phyloP scores from a whole-genome alignment of 768 basidiomycete genomes.

The Scleroderma citrinum region DNA sequence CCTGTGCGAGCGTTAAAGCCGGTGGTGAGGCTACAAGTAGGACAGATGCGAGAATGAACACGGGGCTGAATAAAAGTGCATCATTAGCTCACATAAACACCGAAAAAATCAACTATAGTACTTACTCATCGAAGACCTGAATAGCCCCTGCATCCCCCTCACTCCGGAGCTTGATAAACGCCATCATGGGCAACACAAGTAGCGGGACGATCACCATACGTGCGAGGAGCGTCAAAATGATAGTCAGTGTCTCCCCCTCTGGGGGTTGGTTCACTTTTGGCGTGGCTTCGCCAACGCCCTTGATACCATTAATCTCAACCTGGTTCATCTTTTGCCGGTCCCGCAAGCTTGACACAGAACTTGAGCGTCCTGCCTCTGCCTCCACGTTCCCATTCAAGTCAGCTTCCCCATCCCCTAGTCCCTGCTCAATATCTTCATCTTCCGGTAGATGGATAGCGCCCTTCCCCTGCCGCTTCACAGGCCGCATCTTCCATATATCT shows the following conservation, averaged over 20 bases:
- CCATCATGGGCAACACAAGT: constrained; percentile 72
- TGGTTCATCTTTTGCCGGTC: background rate
- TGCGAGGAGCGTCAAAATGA: constrained; percentile 74
- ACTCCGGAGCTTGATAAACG: constrained; percentile 51
- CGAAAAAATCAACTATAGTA: constrained; percentile 17
- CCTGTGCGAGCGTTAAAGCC: constrained; percentile 64
- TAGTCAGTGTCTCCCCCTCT: constrained; percentile 75
- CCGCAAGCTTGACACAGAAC: background rate
- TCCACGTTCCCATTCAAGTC: background rate
- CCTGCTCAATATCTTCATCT: constrained; percentile 4
- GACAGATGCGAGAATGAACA: constrained; percentile 82
- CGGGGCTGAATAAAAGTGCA: constrained; percentile 47
- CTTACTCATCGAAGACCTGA: constrained; percentile 69
- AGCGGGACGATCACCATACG: constrained; percentile 86
- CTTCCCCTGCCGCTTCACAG: background rate
- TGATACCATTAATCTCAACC: background rate
- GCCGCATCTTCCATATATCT: constrained; percentile 10
- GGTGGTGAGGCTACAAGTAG: constrained; percentile 81
- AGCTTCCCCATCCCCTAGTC: background rate
- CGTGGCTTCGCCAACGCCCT: background rate
- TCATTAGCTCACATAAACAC: background rate
- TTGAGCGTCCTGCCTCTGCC: background rate
- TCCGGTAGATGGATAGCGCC: background rate
- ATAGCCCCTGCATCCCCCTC: constrained; percentile 35
- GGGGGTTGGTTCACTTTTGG: constrained; percentile 3